These are phyloP conservation scores for Atkinsonella hypoxylon DNA, from an alignment of 2,329 filamentous ascomycete species.

Conservation along the genomic window DNA sequence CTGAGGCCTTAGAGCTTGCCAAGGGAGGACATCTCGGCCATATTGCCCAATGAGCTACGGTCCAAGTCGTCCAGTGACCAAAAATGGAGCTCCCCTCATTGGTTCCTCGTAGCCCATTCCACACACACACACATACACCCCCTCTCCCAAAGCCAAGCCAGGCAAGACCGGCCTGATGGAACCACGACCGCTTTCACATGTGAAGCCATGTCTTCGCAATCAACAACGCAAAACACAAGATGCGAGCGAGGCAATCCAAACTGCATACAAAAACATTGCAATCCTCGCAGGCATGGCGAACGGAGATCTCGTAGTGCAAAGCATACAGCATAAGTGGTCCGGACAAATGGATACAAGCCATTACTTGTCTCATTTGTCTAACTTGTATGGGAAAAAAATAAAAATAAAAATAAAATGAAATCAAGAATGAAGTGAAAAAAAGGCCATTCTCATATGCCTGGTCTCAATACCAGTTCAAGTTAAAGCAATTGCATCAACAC, in stretches of 20 bases:
- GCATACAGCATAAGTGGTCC: not conserved
- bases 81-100: conserved; percentile 2
- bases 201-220: not conserved
- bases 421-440: not conserved
- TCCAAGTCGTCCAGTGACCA: conserved; percentile 4
- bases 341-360: too few species aligned
- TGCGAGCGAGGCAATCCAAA: not conserved
- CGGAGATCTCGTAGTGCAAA: not conserved
- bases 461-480: too few species aligned
- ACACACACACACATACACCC: not conserved
- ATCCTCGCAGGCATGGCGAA: not conserved
- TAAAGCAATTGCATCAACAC: too few species aligned
- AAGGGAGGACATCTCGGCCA: too few species aligned
- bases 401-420: not conserved
- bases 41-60: conserved; percentile 1
- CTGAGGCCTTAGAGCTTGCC: too few species aligned
- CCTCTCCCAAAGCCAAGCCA: too few species aligned
- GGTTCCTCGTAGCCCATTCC: not conserved
- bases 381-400: too few species aligned
- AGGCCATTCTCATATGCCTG: not conserved
- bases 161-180: not conserved
- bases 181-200: conserved; percentile 8
- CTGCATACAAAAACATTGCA: not conserved
- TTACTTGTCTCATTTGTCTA: too few species aligned
- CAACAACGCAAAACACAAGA: not conserved